phyloP scores from a whole-genome alignment of 1,139 yeast species.

The Diutina scorzettiae region DNA sequence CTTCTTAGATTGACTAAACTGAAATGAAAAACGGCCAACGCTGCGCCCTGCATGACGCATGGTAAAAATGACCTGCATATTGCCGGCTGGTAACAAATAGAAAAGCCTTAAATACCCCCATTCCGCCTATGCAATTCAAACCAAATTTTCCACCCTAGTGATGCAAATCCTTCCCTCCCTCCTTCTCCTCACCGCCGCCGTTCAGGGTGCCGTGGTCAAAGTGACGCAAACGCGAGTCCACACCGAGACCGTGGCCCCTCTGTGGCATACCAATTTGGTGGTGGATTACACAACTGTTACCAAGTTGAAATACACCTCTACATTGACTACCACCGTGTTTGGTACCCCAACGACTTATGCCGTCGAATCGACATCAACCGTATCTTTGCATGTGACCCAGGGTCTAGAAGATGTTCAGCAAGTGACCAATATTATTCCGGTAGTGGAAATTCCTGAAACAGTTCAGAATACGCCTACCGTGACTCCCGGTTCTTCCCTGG shows the following conservation, averaged over 20 bases:
- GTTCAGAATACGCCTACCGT: too few species aligned
- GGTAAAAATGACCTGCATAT: too few species aligned
- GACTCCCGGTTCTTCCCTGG: too few species aligned
- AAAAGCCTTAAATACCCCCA: too few species aligned
- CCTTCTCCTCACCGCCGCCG: constrained; percentile 4
- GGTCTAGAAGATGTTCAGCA: background rate
- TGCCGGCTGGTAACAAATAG: too few species aligned
- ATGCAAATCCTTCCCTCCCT: constrained; percentile 3
- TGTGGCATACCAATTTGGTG: constrained; percentile 1
- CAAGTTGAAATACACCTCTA: background rate
- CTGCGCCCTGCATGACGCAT: too few species aligned
- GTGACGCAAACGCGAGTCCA: background rate
- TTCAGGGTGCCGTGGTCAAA: constrained; percentile 3
- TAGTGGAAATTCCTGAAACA: too few species aligned
- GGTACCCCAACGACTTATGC: constrained; percentile 2
- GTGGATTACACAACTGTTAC: constrained; percentile 1
- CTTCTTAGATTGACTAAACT: too few species aligned
- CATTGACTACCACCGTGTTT: constrained; percentile 1
- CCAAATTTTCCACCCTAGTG: constrained; percentile 3
- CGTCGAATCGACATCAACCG: background rate
- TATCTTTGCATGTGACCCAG: background rate
- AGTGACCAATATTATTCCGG: too few species aligned
- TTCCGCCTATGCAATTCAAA: too few species aligned
- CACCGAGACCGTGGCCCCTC: constrained; percentile 1
- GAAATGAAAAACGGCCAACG: too few species aligned